phyloP scores from a whole-genome alignment of 2,329 filamentous ascomycete species.

The Fusarium sp. region DNA sequence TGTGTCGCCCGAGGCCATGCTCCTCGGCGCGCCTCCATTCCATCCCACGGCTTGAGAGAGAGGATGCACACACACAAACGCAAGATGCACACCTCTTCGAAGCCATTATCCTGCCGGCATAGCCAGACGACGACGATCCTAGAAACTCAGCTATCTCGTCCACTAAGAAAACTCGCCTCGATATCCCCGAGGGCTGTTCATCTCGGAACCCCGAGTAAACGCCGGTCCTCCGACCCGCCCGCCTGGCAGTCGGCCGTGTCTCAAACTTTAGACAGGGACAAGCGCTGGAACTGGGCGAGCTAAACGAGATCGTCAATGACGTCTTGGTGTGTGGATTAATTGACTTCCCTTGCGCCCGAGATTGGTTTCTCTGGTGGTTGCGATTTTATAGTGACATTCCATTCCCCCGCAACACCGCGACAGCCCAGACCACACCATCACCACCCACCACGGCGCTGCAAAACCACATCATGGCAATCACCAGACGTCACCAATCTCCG shows the following conservation, averaged over 20 bases:
- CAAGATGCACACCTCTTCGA: constrained; percentile 18
- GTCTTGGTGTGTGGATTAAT: constrained; percentile 28
- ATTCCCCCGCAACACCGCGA: constrained; percentile 17
- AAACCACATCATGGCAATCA: background rate
- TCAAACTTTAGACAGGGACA: background rate
- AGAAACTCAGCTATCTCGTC: background rate
- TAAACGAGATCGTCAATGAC: constrained; percentile 22
- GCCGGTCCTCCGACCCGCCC: constrained; percentile 14
- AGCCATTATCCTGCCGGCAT: constrained; percentile 19
- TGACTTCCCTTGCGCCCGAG: constrained; percentile 20
- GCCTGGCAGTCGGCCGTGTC: background rate
- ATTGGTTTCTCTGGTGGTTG: constrained; percentile 11
- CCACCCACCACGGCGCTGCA: background rate
- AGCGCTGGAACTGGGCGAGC: too few species aligned
- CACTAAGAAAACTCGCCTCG: constrained; percentile 11
- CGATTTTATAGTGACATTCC: constrained; percentile 15
- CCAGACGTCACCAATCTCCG: background rate
- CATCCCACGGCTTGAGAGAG: background rate
- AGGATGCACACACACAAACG: background rate
- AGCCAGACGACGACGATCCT: constrained; percentile 12
- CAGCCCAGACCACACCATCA: constrained; percentile 18
- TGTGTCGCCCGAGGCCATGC: constrained; percentile 9
- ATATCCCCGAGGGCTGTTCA: constrained; percentile 30
- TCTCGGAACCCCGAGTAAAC: constrained; percentile 38
- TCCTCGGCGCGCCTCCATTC: background rate